Evolutionary conservation across 176 grass and related monocot genomes (phyloP).

Genomic region (Thalia dealbata): DNA sequence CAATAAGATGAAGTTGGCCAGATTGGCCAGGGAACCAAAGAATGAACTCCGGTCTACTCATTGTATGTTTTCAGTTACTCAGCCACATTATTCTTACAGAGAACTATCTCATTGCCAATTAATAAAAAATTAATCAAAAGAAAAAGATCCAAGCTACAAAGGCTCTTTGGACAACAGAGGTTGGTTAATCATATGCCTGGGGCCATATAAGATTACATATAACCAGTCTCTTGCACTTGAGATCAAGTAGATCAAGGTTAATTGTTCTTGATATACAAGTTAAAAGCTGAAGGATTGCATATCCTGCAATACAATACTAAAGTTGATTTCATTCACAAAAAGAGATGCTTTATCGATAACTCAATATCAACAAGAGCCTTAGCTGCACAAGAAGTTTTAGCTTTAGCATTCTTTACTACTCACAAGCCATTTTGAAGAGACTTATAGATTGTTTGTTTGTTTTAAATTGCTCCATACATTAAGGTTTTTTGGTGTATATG

Average conservation of each 20-base stretch:
- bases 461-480: too few relatives aligned
- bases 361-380: too few relatives aligned
- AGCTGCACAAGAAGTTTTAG: too few relatives aligned
- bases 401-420: too few relatives aligned
- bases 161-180: background rate
- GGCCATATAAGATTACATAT: background rate
- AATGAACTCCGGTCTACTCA: background rate
- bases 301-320: too few relatives aligned
- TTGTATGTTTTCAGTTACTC: background rate
- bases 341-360: too few relatives aligned
- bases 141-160: background rate
- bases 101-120: background rate
- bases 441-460: too few relatives aligned
- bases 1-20: background rate
- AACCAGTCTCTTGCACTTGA: background rate
- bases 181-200: background rate
- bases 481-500: too few relatives aligned
- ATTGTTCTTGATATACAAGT: background rate
- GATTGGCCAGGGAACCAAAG: background rate
- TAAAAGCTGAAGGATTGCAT: background rate
- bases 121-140: background rate
- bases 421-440: too few relatives aligned
- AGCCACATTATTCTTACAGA: background rate
- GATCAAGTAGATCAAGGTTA: too few relatives aligned
- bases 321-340: too few relatives aligned